These are phyloP conservation scores for Nothophoma quercina DNA, from an alignment of 2,329 filamentous ascomycete species.

Conservation along the genomic window DNA sequence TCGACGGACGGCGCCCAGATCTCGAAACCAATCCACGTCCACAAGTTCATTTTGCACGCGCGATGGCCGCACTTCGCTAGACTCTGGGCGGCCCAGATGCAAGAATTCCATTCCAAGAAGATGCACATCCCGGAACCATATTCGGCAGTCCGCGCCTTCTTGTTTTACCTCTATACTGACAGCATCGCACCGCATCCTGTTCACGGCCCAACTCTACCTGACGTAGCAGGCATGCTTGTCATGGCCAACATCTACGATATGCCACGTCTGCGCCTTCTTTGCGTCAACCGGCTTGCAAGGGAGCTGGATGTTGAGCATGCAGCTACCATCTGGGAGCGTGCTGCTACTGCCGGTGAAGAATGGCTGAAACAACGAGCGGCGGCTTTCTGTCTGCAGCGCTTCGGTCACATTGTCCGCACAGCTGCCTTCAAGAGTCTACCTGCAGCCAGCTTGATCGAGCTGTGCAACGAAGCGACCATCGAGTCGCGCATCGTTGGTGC, in stretches of 20 bases:
- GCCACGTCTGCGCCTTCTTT: constrained; percentile 87
- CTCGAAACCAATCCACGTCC: constrained; percentile 88
- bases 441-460: constrained; percentile 80
- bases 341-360: constrained; percentile 86
- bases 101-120: constrained; percentile 93
- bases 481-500: constrained; percentile 91
- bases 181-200: constrained; percentile 67
- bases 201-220: constrained; percentile 69
- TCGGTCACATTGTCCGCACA: constrained; percentile 92
- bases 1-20: constrained; percentile 47
- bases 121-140: constrained; percentile 99
- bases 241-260: constrained; percentile 99
- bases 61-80: constrained; percentile 97
- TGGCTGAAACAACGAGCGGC: constrained; percentile 92
- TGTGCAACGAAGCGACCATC: constrained; percentile 91
- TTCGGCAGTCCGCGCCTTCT: constrained; percentile 88
- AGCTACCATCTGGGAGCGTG: constrained; percentile 95
- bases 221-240: constrained; percentile 92
- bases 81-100: constrained; percentile 92
- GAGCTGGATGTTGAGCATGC: constrained; percentile 95
- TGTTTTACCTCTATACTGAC: constrained; percentile 97
- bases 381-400: constrained; percentile 88
- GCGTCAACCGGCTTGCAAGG: constrained; percentile 86
- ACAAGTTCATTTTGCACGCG: constrained; percentile 91
- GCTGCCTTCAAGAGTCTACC: constrained; percentile 84